Evolutionary conservation across 345 rosid species (phyloP).

Genomic region (Eucalyptus sp.): DNA sequence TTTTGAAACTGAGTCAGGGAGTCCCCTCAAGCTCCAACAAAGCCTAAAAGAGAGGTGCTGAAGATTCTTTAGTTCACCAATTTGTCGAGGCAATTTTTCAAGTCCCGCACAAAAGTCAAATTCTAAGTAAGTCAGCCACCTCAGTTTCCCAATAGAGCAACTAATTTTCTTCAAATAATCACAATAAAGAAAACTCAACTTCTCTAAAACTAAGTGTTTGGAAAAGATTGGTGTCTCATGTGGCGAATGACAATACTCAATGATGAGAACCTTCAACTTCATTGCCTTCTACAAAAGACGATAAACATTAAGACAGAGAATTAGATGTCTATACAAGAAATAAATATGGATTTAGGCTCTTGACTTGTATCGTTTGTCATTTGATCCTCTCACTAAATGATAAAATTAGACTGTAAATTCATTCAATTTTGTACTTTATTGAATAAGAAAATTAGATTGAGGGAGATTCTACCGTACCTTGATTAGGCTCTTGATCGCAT

Average conservation of each 20-base stretch:
- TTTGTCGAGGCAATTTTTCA: not conserved
- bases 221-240: not conserved
- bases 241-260: fast-evolving
- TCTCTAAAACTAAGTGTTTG: not conserved
- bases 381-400: not conserved
- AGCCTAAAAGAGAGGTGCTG: fast-evolving
- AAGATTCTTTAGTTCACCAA: not conserved
- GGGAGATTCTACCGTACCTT: not conserved
- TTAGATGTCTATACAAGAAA: not conserved
- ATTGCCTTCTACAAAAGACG: not conserved
- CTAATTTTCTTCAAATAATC: not conserved
- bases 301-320: not conserved
- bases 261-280: not conserved
- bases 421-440: not conserved
- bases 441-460: not conserved
- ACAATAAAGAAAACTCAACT: fast-evolving
- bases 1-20: not conserved
- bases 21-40: fast-evolving
- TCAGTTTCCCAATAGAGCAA: not conserved
- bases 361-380: not conserved
- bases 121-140: not conserved
- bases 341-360: not conserved
- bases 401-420: not conserved
- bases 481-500: not conserved
- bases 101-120: fast-evolving